Evolutionary conservation across 2,329 filamentous ascomycete species (phyloP).

Genomic region (Dactylonectria macrodidyma): DNA sequence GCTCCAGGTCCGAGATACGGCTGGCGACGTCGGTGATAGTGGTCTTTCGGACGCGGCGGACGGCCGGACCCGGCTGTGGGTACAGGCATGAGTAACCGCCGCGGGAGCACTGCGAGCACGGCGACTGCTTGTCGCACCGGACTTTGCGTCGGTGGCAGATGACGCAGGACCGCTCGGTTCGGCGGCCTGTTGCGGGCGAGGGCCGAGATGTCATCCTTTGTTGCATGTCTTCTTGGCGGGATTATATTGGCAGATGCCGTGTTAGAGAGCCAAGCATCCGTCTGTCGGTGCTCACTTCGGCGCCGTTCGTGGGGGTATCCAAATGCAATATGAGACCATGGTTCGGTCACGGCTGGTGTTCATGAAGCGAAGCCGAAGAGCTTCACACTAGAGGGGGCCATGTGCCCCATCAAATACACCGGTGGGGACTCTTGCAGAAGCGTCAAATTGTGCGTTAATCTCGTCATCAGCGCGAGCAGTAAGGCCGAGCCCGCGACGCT

Average conservation of each 20-base stretch:
- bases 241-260: not conserved
- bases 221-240: too few species aligned
- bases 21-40: constrained; percentile 54
- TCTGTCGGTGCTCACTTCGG: constrained; percentile 24
- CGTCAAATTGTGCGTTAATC: constrained; percentile 7
- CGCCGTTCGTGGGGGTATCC: constrained; percentile 7
- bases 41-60: constrained; percentile 48
- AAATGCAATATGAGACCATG: not conserved
- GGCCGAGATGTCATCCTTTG: too few species aligned
- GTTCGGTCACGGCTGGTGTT: constrained; percentile 23
- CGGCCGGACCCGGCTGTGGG: constrained; percentile 44
- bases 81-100: constrained; percentile 50
- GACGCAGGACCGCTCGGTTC: constrained; percentile 54
- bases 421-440: not conserved
- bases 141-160: constrained; percentile 71
- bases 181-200: constrained; percentile 24
- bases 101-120: constrained; percentile 78
- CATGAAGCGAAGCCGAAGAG: constrained; percentile 18
- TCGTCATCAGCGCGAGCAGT: constrained; percentile 12
- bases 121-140: constrained; percentile 80
- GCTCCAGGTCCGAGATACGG: constrained; percentile 54
- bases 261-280: not conserved
- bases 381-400: constrained; percentile 8
- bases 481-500: not conserved
- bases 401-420: not conserved